Percentiles rank a stretch among this genome's conserved stretches.
These are phyloP conservation scores for Psilocybe subaeruginosa DNA, from an alignment of 768 basidiomycete species.

Conservation along the genomic window DNA sequence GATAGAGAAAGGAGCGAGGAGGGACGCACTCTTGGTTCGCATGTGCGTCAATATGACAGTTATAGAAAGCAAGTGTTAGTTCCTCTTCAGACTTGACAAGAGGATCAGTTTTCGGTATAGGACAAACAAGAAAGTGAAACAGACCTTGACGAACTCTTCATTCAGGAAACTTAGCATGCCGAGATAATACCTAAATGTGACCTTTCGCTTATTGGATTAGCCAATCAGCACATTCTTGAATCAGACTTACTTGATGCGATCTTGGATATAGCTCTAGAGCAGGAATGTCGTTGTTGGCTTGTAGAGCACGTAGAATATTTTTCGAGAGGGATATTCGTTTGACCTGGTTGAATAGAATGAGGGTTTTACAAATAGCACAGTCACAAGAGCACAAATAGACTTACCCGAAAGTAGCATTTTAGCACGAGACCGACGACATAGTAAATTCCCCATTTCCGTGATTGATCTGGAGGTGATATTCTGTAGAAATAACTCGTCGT, in stretches of 20 bases:
- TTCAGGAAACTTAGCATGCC: slow-evolving; percentile 94
- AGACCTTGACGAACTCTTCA: slow-evolving; percentile 85
- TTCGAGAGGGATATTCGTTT: slow-evolving; percentile 90
- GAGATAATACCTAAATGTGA: slow-evolving; percentile 92
- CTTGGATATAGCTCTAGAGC: slow-evolving; percentile 75
- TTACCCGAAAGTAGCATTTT: slow-evolving; percentile 92
- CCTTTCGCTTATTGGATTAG: slow-evolving; percentile 47
- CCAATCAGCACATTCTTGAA: background rate
- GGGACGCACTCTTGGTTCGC: slow-evolving; percentile 80
- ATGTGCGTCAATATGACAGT: slow-evolving; percentile 71
- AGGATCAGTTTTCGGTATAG: background rate
- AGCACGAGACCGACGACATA: slow-evolving; percentile 89
- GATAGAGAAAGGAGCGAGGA: background rate
- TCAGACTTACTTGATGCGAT: slow-evolving; percentile 74
- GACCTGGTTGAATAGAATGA: slow-evolving; percentile 50
- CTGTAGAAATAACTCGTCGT: slow-evolving; percentile 32
- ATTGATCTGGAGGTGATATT: slow-evolving; percentile 69
- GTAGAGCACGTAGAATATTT: slow-evolving; percentile 88
- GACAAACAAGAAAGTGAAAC: slow-evolving; percentile 6
- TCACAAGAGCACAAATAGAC: slow-evolving; percentile 28
- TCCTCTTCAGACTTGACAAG: slow-evolving; percentile 77
- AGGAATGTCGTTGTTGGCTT: slow-evolving; percentile 86
- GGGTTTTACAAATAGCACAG: background rate
- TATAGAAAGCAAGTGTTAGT: slow-evolving; percentile 83
- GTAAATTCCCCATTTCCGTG: slow-evolving; percentile 91